Evolutionary conservation across 73 alveolate genomes (phyloP).

Genomic region (Loxodes magnus): DNA sequence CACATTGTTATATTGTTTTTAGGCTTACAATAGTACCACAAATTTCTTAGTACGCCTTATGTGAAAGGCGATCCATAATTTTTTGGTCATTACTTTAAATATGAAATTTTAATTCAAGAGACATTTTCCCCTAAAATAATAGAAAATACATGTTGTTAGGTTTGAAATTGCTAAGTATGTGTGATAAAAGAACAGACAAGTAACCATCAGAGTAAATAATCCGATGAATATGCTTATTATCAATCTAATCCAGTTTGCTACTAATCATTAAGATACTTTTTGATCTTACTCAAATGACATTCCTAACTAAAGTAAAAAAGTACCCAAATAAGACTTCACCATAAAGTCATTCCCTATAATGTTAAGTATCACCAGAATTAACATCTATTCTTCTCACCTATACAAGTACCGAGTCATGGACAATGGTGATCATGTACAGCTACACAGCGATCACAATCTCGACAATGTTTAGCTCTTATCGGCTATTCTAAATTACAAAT

Average conservation of each 20-base stretch:
- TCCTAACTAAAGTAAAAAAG: background rate
- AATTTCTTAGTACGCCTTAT: too few relatives aligned
- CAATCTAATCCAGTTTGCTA: background rate
- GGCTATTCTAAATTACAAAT: conserved; percentile 59
- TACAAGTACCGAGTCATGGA: conserved; percentile 86
- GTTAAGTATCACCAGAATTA: conserved; percentile 47
- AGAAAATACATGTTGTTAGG: conserved; percentile 54
- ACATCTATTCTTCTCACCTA: conserved; percentile 68
- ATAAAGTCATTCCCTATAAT: conserved; percentile 11
- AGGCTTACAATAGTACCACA: too few relatives aligned
- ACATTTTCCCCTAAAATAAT: conserved; percentile 70
- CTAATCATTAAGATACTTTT: background rate
- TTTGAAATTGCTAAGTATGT: conserved; percentile 26
- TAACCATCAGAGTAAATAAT: conserved; percentile 17
- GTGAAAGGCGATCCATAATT: too few relatives aligned
- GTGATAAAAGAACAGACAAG: conserved; percentile 30
- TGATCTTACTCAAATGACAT: too few relatives aligned
- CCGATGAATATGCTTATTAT: background rate
- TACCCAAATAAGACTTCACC: background rate
- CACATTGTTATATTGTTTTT: too few relatives aligned
- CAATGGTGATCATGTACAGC: conserved; percentile 94
- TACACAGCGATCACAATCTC: conserved; percentile 76
- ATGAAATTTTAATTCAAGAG: conserved; percentile 54
- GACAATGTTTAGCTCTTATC: conserved; percentile 68
- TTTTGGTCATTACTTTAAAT: too few relatives aligned